phyloP scores from a whole-genome alignment of 495 filamentous ascomycete genomes.

The Sordaria brevicollis region DNA sequence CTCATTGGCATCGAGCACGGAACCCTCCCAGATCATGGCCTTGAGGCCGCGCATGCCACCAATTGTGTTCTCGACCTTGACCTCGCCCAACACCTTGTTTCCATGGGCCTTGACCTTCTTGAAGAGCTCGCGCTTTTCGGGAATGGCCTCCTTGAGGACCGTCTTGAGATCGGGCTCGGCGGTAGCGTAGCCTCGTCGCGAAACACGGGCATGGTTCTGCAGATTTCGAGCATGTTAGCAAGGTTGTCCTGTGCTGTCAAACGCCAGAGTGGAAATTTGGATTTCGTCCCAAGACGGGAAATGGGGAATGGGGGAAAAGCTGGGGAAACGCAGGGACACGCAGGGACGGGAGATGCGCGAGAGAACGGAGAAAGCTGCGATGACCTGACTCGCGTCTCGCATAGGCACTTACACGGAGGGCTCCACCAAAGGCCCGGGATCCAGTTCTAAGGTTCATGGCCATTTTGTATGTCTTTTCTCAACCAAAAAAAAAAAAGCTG shows the following conservation, averaged over 20 bases:
- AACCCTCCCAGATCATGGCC: conserved; percentile 98
- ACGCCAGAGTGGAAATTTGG: not conserved
- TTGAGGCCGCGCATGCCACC: conserved; percentile 97
- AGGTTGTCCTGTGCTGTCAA: conserved; percentile 21
- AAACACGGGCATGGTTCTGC: conserved; percentile 12
- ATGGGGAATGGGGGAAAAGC: not conserved
- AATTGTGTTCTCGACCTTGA: conserved; percentile 87
- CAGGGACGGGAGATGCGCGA: not conserved
- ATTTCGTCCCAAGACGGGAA: not conserved
- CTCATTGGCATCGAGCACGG: conserved; percentile 91
- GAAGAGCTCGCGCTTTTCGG: conserved; percentile 82
- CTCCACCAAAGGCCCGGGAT: conserved; percentile 28
- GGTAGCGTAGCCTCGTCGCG: conserved; percentile 49
- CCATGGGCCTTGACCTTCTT: conserved; percentile 82
- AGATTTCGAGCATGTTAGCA: conserved; percentile 9
- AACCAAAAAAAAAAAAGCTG: not conserved
- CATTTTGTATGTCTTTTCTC: conserved; percentile 12
- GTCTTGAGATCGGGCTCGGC: conserved; percentile 81
- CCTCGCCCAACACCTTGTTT: conserved; percentile 76
- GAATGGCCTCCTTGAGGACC: conserved; percentile 71
- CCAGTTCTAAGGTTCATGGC: conserved; percentile 17
- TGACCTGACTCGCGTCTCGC: not conserved
- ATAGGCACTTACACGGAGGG: conserved; percentile 40
- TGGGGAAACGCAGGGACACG: not conserved
- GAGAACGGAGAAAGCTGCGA: not conserved